A percentile compares a stretch with the other conserved stretches of the same genome.
Evolutionary conservation across 345 rosid species (phyloP).

Genomic region (Sisymbrium altissimum): DNA sequence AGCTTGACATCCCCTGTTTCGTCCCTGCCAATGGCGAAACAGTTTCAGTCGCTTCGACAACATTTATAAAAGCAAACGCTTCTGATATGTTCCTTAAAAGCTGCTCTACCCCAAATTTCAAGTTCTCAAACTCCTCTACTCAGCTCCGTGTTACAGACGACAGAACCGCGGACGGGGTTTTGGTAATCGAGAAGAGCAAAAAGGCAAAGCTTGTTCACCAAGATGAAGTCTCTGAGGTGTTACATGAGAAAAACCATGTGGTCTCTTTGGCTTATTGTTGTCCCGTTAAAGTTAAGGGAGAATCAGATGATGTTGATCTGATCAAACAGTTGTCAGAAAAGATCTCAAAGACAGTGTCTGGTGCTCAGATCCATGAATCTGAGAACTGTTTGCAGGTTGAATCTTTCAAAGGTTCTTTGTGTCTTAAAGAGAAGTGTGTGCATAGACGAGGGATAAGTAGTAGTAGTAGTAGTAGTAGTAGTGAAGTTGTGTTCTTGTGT

Average conservation of each 20-base stretch:
- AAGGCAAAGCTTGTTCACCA: constrained; percentile 67
- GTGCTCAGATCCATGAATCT: constrained; percentile 37
- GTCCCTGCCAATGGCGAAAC: constrained; percentile 75
- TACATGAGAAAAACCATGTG: constrained; percentile 48
- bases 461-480: background rate
- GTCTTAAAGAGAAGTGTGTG: constrained; percentile 56
- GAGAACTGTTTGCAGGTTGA: constrained; percentile 54
- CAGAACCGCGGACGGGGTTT: constrained; percentile 58
- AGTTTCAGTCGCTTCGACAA: constrained; percentile 59
- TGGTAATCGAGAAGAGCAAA: constrained; percentile 51
- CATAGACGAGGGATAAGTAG: constrained; percentile 35
- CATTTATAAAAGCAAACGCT: constrained; percentile 54
- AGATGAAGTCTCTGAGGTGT: constrained; percentile 52
- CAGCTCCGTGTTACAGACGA: constrained; percentile 52
- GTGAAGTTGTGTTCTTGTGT: constrained; percentile 47
- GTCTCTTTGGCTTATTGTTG: constrained; percentile 60
- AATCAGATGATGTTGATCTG: constrained; percentile 24
- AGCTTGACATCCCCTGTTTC: constrained; percentile 65
- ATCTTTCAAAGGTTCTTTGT: constrained; percentile 48
- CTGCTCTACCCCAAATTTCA: constrained; percentile 66
- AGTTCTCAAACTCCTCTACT: constrained; percentile 42
- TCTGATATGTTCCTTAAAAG: constrained; percentile 59
- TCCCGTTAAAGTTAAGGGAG: constrained; percentile 36
- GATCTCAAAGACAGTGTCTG: constrained; percentile 39
- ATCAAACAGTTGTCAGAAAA: constrained; percentile 37